Evolutionary conservation across 2,329 filamentous ascomycete genomes (phyloP).

Genomic region (Cercospora sojina): DNA sequence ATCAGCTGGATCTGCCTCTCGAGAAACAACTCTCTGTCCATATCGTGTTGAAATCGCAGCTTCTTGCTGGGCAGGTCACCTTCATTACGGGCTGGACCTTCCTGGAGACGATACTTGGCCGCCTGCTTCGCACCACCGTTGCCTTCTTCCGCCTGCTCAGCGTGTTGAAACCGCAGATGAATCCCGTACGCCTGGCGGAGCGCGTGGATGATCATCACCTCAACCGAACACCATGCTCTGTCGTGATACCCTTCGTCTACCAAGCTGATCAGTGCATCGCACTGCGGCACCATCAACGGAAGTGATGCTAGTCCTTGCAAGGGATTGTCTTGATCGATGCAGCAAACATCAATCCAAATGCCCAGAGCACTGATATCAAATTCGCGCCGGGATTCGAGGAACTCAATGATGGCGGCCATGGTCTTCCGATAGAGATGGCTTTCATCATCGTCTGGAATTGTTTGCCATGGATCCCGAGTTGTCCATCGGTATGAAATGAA

Average conservation of each 20-base stretch:
- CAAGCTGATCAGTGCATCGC: slow-evolving; percentile 10
- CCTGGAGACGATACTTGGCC: background rate
- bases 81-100: background rate
- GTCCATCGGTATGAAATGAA: background rate
- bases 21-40: background rate
- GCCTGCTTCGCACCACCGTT: background rate
- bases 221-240: slow-evolving; percentile 7
- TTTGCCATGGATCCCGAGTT: background rate
- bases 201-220: background rate
- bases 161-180: background rate
- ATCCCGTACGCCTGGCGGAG: background rate
- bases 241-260: slow-evolving; percentile 7
- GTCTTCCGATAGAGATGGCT: background rate
- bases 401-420: background rate
- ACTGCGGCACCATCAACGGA: background rate
- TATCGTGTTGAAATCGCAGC: background rate
- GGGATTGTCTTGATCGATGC: slow-evolving; percentile 3
- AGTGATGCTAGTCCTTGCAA: slow-evolving; percentile 4
- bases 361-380: background rate
- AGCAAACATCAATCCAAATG: background rate
- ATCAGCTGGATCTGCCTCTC: background rate
- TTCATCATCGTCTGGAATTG: background rate
- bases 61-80: background rate
- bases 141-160: background rate
- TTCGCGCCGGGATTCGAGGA: background rate